A percentile compares a stretch with the other conserved stretches of the same genome.
Conservation (phyloP, 257 asterid species). For the Solanum sejunctum region DNA sequence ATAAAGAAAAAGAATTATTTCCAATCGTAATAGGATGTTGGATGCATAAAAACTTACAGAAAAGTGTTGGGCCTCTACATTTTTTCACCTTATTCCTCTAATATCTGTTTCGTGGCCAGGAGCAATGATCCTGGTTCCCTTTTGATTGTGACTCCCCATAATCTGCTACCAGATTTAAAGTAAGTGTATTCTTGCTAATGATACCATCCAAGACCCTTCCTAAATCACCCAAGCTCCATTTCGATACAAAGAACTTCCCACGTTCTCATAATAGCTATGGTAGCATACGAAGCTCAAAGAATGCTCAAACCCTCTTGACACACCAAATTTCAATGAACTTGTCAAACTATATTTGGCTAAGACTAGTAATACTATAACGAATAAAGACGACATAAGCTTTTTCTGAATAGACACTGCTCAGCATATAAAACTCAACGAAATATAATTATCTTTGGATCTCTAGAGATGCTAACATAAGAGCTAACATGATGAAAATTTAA, state of each 20-base stretch:
- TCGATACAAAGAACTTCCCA: background rate
- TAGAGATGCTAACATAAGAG: background rate
- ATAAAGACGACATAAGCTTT: background rate
- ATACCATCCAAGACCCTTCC: background rate
- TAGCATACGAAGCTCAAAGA: background rate
- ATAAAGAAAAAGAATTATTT: background rate
- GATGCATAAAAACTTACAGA: background rate
- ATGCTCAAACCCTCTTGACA: background rate
- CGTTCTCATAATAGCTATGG: background rate
- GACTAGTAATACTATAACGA: background rate
- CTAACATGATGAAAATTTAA: background rate
- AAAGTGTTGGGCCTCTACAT: background rate
- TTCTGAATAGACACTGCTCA: background rate
- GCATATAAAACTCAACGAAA: background rate
- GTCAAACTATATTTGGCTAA: background rate
- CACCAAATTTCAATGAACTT: background rate
- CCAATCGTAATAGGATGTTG: background rate
- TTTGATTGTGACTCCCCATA: constrained; percentile 33
- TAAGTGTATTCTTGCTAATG: constrained; percentile 38
- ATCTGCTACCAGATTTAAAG: constrained; percentile 15
- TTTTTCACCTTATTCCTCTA: background rate
- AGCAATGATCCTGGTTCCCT: constrained; percentile 48
- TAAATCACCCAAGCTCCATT: background rate
- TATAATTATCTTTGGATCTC: background rate
- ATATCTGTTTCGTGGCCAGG: constrained; percentile 2